These are phyloP conservation scores for Aspergillus sp. DNA, from an alignment of 2,329 filamentous ascomycete genomes.

Conservation along the genomic window DNA sequence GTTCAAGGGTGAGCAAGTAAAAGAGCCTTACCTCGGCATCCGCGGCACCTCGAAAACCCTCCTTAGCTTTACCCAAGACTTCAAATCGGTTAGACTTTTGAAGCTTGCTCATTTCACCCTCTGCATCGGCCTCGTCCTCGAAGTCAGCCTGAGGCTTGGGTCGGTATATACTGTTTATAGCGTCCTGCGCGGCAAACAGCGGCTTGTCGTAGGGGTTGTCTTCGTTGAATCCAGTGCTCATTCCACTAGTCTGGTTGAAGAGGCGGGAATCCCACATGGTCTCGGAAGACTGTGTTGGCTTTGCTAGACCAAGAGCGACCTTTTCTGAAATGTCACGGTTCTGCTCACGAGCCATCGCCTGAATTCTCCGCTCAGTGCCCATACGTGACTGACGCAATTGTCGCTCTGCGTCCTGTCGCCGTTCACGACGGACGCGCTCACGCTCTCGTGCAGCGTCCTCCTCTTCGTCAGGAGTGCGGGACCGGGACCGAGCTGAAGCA, in stretches of 20 bases:
- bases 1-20: not conserved
- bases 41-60: slow-evolving; percentile 81
- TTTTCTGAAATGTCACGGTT: slow-evolving; percentile 97
- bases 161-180: slow-evolving; percentile 89
- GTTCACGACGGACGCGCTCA: slow-evolving; percentile 74
- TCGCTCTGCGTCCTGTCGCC: slow-evolving; percentile 77
- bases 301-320: slow-evolving; percentile 88
- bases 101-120: slow-evolving; percentile 82
- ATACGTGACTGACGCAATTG: slow-evolving; percentile 92
- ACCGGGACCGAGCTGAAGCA: slow-evolving; percentile 46
- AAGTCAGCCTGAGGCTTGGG: slow-evolving; percentile 70
- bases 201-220: slow-evolving; percentile 98
- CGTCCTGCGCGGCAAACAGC: slow-evolving; percentile 91
- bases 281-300: slow-evolving; percentile 87
- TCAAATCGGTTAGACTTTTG: slow-evolving; percentile 85
- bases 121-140: slow-evolving; percentile 76
- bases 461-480: slow-evolving; percentile 57
- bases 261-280: slow-evolving; percentile 96
- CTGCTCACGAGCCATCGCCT: slow-evolving; percentile 92
- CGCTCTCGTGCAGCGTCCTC: slow-evolving; percentile 72
- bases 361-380: slow-evolving; percentile 87
- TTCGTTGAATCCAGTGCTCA: slow-evolving; percentile 92
- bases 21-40: slow-evolving; percentile 68
- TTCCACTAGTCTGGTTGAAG: slow-evolving; percentile 91
- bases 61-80: slow-evolving; percentile 74